Percentiles rank a stretch among this genome's conserved stretches.
These are phyloP conservation scores for Phylloporus rhodoxanthus DNA, from an alignment of 768 basidiomycete genomes.

Conservation along the genomic window DNA sequence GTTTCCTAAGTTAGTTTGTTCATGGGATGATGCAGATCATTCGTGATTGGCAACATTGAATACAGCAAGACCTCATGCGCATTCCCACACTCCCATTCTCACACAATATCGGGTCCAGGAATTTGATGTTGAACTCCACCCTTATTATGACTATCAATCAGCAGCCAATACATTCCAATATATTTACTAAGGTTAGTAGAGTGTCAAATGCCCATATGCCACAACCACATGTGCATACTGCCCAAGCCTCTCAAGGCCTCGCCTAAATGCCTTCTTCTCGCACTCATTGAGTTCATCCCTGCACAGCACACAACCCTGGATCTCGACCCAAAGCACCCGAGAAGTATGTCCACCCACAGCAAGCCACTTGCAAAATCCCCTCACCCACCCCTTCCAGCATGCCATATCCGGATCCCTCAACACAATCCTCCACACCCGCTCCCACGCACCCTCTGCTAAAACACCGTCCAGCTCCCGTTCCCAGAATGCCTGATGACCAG, in stretches of 20 bases:
- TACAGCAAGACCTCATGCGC: no score
- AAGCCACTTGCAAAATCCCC: constrained; percentile 16
- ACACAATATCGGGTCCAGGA: no score
- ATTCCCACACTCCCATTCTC: no score
- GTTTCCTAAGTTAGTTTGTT: no score
- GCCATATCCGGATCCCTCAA: constrained; percentile 9
- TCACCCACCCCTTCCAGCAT: constrained; percentile 12
- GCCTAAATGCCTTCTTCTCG: constrained; percentile 1
- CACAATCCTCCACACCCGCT: constrained; percentile 1
- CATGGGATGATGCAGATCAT: no score
- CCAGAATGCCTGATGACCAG: not conserved
- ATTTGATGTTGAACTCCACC: no score
- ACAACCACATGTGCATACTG: constrained; percentile 7
- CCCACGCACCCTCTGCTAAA: constrained; percentile 9
- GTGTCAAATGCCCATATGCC: not conserved
- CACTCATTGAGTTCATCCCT: not conserved
- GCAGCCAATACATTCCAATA: no score
- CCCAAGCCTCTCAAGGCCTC: constrained; percentile 9
- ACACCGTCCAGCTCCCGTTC: not conserved
- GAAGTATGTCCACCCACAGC: constrained; percentile 12
- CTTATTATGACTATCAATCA: no score
- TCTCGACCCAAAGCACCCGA: constrained; percentile 7
- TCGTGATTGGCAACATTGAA: no score
- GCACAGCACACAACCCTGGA: not conserved
- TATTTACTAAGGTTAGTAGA: no score